Conservation (phyloP, 345 rosid genomes). For the Linum trigynum region DNA sequence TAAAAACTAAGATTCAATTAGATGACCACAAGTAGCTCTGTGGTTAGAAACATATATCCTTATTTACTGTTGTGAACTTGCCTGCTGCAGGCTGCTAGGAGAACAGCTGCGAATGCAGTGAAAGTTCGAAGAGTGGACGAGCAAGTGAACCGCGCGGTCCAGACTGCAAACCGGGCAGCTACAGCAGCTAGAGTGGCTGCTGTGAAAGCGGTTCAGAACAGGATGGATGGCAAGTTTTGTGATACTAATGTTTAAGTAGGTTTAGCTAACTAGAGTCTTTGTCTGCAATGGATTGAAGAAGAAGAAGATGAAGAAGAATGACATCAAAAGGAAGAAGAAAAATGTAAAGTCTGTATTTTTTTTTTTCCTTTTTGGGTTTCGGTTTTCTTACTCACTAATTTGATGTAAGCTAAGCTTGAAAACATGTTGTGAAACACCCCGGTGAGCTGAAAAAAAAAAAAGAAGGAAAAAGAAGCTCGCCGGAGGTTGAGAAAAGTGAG, state of each 20-base stretch:
- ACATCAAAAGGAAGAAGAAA: not conserved
- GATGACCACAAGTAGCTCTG: not conserved
- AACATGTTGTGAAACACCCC: slow-evolving; percentile 22
- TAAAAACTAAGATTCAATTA: slow-evolving; percentile 15
- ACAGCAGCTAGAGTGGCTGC: slow-evolving; percentile 97
- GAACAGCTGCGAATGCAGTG: slow-evolving; percentile 61
- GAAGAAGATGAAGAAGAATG: not conserved
- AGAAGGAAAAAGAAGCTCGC: slow-evolving; percentile 17
- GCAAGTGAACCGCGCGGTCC: slow-evolving; percentile 57
- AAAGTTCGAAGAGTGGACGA: slow-evolving; percentile 56
- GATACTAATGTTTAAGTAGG: slow-evolving; percentile 30
- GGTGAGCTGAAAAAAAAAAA: slow-evolving; percentile 18
- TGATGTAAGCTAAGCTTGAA: slow-evolving; percentile 10
- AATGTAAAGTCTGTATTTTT: slow-evolving; percentile 21
- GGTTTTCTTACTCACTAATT: slow-evolving; percentile 14
- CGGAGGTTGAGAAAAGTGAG: slow-evolving; percentile 34
- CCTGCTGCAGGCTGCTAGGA: slow-evolving; percentile 58
- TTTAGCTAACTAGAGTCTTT: slow-evolving; percentile 13
- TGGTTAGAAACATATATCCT: not conserved
- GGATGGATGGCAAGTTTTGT: slow-evolving; percentile 84
- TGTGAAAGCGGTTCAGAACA: slow-evolving; percentile 86
- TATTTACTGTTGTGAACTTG: not conserved
- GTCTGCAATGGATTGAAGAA: too few relatives aligned
- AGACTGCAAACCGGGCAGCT: slow-evolving; percentile 76
- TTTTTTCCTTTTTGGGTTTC: too few relatives aligned